Evolutionary conservation across 2,329 filamentous ascomycete species (phyloP).

Genomic region (Cercospora zeina): DNA sequence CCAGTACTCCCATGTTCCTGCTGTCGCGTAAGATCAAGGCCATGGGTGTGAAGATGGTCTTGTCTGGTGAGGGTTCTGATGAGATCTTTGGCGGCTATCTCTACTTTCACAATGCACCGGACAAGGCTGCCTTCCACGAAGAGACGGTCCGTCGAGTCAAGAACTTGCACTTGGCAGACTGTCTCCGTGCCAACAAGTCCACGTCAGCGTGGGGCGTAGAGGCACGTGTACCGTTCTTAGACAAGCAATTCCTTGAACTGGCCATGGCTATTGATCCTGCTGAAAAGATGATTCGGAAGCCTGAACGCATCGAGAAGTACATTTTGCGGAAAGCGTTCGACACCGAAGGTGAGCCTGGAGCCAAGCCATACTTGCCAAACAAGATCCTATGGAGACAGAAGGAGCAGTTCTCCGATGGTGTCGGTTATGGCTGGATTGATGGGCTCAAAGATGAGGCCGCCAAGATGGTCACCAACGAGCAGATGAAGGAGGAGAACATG

Average conservation of each 20-base stretch:
- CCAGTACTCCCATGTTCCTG: conserved; percentile 97
- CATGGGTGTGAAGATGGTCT: conserved; percentile 99
- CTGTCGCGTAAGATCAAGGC: conserved; percentile 98
- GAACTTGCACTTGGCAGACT: conserved; percentile 95
- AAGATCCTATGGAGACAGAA: conserved; percentile 98
- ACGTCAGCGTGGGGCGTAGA: conserved; percentile 97
- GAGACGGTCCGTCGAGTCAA: conserved; percentile 94
- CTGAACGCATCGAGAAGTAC: conserved; percentile 83
- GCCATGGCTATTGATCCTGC: conserved; percentile 91
- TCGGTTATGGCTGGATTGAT: conserved; percentile 99
- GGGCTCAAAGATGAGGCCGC: conserved; percentile 93
- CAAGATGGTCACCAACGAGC: conserved; percentile 86
- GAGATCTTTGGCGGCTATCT: conserved; percentile 98
- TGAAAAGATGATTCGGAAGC: conserved; percentile 91
- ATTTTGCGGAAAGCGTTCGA: conserved; percentile 98
- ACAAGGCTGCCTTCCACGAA: conserved; percentile 89
- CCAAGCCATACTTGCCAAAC: conserved; percentile 85
- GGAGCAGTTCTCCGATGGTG: conserved; percentile 97
- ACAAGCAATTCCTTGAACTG: conserved; percentile 92
- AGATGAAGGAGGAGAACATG: conserved; percentile 60
- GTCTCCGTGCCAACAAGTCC: conserved; percentile 97
- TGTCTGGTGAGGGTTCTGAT: conserved; percentile 93
- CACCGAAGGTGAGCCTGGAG: conserved; percentile 71
- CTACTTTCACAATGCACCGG: conserved; percentile 94
- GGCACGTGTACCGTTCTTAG: conserved; percentile 94